Conservation (phyloP, 1,139 yeast genomes). For the Saccharomyces pastorianus region DNA sequence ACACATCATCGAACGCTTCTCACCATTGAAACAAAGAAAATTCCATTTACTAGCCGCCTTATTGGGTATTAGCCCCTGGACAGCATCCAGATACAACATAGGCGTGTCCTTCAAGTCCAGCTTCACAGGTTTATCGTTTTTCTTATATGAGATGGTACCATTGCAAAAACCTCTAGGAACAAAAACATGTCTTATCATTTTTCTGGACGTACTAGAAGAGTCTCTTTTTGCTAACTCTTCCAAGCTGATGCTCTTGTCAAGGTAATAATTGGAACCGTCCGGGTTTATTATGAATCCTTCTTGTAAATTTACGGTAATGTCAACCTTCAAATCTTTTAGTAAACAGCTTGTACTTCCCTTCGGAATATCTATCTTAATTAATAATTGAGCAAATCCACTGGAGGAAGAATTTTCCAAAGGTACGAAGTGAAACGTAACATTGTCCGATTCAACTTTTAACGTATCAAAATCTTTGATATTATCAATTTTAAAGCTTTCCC, state of each 20-base stretch:
- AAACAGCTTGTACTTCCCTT: slow-evolving; percentile 43
- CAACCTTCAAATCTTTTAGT: slow-evolving; percentile 11
- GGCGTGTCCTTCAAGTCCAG: slow-evolving; percentile 37
- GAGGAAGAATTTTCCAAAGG: slow-evolving; percentile 24
- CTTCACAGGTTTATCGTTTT: slow-evolving; percentile 19
- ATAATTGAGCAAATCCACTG: slow-evolving; percentile 10
- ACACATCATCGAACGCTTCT: slow-evolving; percentile 53
- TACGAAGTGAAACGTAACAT: slow-evolving; percentile 62
- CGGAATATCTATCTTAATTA: slow-evolving; percentile 32
- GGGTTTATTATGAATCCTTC: slow-evolving; percentile 64
- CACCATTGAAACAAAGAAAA: slow-evolving; percentile 72
- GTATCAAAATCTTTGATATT: slow-evolving; percentile 13
- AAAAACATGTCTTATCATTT: slow-evolving; percentile 46
- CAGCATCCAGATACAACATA: slow-evolving; percentile 77
- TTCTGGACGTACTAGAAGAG: slow-evolving; percentile 31
- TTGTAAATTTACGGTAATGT: slow-evolving; percentile 18
- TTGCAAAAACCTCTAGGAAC: slow-evolving; percentile 67
- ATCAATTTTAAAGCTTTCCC: slow-evolving; percentile 26
- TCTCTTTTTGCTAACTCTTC: slow-evolving; percentile 40
- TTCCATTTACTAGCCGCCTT: slow-evolving; percentile 91
- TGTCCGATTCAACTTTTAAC: slow-evolving; percentile 35
- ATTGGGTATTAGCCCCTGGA: slow-evolving; percentile 90
- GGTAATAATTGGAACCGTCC: slow-evolving; percentile 43
- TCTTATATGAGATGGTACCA: slow-evolving; percentile 44
- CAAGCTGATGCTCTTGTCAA: slow-evolving; percentile 36